Percentiles rank a stretch among this genome's conserved stretches.
Conservation (phyloP, 768 basidiomycete genomes). For the Hericium alpestre region DNA sequence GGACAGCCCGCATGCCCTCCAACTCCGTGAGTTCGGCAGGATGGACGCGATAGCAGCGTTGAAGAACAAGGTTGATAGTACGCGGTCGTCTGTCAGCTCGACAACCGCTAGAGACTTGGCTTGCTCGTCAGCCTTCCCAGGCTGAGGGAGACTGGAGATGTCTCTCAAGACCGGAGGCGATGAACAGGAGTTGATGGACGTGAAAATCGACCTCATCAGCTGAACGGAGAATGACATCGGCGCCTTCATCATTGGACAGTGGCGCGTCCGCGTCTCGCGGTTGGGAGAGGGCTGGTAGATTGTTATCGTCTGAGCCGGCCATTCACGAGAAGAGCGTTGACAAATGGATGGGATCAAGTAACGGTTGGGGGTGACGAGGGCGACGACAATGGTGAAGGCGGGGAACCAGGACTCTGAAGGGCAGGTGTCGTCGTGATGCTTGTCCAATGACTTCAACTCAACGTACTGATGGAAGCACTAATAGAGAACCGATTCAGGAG, state of each 20-base stretch:
- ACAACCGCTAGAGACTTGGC: not conserved
- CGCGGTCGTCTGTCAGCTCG: not conserved
- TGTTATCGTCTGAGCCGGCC: too few species aligned
- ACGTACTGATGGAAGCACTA: too few species aligned
- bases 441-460: too few species aligned
- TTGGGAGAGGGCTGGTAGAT: too few species aligned
- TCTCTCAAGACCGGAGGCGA: slow-evolving; percentile 51
- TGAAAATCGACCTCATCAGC: slow-evolving; percentile 42
- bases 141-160: slow-evolving; percentile 26
- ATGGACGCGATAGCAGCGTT: not conserved
- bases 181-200: slow-evolving; percentile 42
- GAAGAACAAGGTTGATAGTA: not conserved
- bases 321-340: too few species aligned
- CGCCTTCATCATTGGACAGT: slow-evolving; percentile 3
- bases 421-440: too few species aligned
- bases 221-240: slow-evolving; percentile 42
- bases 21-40: not conserved
- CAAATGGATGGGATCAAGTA: too few species aligned
- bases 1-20: not conserved
- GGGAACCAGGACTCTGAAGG: too few species aligned
- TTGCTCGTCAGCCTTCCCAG: not conserved
- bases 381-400: too few species aligned
- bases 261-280: not conserved
- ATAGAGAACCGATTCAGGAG: too few species aligned
- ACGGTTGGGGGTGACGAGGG: too few species aligned